Evolutionary conservation across 345 rosid species (phyloP).

Genomic region (Clausena lansium): DNA sequence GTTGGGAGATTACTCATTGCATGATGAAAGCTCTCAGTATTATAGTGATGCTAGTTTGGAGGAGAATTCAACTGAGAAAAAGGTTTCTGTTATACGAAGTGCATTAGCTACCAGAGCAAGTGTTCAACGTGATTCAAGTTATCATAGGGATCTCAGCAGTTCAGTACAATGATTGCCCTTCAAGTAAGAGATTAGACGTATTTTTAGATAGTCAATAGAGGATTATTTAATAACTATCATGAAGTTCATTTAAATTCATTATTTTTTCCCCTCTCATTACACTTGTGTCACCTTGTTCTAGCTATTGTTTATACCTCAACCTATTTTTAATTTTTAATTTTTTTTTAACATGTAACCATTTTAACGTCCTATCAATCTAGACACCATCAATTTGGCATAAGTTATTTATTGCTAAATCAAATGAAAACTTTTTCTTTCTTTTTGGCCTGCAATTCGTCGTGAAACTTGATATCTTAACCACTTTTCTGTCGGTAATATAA

Average conservation of each 20-base stretch:
- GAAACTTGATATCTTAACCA: neutral
- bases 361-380: neutral
- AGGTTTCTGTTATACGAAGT: constrained; percentile 33
- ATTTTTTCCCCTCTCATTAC: neutral
- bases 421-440: too few relatives aligned
- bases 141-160: constrained; percentile 10
- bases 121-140: constrained; percentile 13
- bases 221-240: constrained; percentile 13
- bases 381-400: neutral
- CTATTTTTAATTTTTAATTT: neutral
- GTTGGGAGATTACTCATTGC: constrained; percentile 26
- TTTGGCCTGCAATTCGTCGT: neutral
- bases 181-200: constrained; percentile 7
- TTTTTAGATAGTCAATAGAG: constrained; percentile 21
- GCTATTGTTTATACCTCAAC: neutral
- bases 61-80: constrained; percentile 20
- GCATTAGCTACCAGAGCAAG: constrained; percentile 42
- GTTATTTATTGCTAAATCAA: neutral
- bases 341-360: neutral
- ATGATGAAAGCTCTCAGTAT: constrained; percentile 20
- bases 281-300: neutral
- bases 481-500: neutral
- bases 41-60: constrained; percentile 21
- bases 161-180: constrained; percentile 3
- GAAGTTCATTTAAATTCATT: constrained; percentile 2